These are phyloP conservation scores for Populus ilicifolia DNA, from an alignment of 345 rosid genomes.

Conservation along the genomic window DNA sequence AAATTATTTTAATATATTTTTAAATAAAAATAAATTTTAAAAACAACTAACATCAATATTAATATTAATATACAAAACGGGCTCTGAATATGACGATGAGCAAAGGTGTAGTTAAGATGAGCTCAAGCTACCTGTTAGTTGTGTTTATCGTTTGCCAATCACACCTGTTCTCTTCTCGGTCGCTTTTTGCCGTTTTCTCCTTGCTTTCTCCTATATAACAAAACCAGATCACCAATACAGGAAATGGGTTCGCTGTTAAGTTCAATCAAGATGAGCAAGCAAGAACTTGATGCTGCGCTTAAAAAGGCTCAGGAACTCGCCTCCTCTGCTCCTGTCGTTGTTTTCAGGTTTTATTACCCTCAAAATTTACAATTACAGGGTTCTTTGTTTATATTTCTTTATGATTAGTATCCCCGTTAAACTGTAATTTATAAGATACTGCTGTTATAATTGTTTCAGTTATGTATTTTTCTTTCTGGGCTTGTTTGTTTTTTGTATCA, in stretches of 20 bases:
- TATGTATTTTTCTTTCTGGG: neutral
- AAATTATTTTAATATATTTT: no score
- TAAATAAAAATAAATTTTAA: no score
- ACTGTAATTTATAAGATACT: neutral
- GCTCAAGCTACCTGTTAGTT: neutral
- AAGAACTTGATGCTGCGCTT: conserved; percentile 42
- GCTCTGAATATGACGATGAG: no score
- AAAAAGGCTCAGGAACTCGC: conserved; percentile 56
- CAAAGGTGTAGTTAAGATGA: neutral
- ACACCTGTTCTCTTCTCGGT: conserved; percentile 1
- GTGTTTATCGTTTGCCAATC: neutral
- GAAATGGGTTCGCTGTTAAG: conserved; percentile 34
- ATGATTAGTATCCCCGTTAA: neutral
- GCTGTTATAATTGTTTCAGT: neutral
- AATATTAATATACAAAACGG: no score
- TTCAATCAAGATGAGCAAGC: conserved; percentile 34
- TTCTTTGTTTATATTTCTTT: neutral
- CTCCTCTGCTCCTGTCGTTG: conserved; percentile 54
- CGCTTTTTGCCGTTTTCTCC: neutral
- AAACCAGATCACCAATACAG: neutral
- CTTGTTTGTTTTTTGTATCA: neutral
- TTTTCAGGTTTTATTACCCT: conserved; percentile 45
- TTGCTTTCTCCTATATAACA: no score
- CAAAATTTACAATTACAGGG: neutral
- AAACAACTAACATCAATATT: no score